These are phyloP conservation scores for Pulicaria dysenterica DNA, from an alignment of 129 eudicot genomes.

Conservation along the genomic window DNA sequence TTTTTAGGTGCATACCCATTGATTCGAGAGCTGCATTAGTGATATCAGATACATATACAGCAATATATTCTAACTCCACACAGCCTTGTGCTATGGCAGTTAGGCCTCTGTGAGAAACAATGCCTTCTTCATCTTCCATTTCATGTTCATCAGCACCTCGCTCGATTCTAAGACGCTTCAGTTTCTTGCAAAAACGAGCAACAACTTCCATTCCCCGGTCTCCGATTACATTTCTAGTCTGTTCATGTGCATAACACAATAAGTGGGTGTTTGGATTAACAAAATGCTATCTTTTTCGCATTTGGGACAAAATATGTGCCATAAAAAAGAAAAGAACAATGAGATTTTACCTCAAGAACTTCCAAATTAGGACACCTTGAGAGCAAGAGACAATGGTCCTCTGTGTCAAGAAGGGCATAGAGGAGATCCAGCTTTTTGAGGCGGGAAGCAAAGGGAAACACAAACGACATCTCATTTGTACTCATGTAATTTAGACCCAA, in stretches of 20 bases:
- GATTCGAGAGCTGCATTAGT: constrained; percentile 65
- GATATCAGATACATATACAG: constrained; percentile 77
- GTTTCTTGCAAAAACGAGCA: constrained; percentile 52
- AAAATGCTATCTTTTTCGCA: not conserved
- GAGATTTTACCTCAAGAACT: constrained; percentile 68
- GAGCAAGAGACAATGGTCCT: constrained; percentile 59
- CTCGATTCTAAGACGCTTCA: constrained; percentile 78
- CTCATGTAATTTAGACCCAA: constrained; percentile 70
- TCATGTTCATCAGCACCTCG: constrained; percentile 84
- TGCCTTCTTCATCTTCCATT: constrained; percentile 75
- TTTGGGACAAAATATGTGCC: no score
- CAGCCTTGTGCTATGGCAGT: constrained; percentile 72
- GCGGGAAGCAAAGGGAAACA: constrained; percentile 55
- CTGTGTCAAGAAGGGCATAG: constrained; percentile 68
- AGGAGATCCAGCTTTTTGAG: constrained; percentile 76
- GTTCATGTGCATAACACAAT: constrained; percentile 26
- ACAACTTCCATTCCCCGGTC: constrained; percentile 78
- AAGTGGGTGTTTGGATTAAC: not conserved
- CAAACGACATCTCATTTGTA: constrained; percentile 57
- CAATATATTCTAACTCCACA: constrained; percentile 63
- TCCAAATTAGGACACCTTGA: constrained; percentile 70
- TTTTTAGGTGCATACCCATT: constrained; percentile 60
- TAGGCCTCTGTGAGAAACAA: constrained; percentile 75
- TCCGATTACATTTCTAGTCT: constrained; percentile 79
- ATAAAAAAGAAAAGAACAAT: not conserved